Conservation (phyloP, 192 early-diverging fungal species). For the Umbelopsis sp. region DNA sequence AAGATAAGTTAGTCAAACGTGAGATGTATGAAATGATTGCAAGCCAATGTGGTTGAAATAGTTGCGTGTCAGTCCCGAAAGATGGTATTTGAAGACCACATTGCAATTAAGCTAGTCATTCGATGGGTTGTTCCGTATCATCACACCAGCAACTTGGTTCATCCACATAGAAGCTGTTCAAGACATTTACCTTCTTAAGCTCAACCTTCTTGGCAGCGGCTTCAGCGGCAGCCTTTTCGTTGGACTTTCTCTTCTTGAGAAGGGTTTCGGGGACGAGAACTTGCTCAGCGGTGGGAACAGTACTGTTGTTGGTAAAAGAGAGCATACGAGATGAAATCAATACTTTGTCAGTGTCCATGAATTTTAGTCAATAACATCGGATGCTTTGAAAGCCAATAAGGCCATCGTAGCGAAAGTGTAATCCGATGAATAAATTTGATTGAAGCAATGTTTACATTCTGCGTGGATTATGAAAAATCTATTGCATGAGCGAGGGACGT, state of each 20-base stretch:
- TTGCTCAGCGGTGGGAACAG: slow-evolving; percentile 64
- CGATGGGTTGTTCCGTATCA: slow-evolving; percentile 43
- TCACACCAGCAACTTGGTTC: slow-evolving; percentile 41
- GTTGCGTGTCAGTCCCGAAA: slow-evolving; percentile 73
- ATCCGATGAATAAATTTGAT: slow-evolving; percentile 54
- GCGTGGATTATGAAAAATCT: not conserved
- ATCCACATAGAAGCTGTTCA: not conserved
- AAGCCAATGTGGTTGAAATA: not conserved
- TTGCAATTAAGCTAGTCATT: slow-evolving; percentile 42
- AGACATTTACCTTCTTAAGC: slow-evolving; percentile 49
- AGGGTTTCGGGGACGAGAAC: slow-evolving; percentile 85
- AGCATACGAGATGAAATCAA: slow-evolving; percentile 16
- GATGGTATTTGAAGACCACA: slow-evolving; percentile 62
- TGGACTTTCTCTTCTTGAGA: slow-evolving; percentile 83
- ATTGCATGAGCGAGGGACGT: not conserved
- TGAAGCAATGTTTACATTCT: slow-evolving; percentile 28
- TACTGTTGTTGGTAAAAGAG: slow-evolving; percentile 39
- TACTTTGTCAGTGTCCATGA: slow-evolving; percentile 24
- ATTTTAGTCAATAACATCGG: not conserved
- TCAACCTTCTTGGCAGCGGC: slow-evolving; percentile 54
- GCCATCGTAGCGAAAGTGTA: slow-evolving; percentile 28
- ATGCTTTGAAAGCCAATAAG: slow-evolving; percentile 3
- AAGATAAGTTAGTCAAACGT: not conserved
- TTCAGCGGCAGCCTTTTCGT: slow-evolving; percentile 71
- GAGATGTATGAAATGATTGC: not conserved